phyloP scores from a whole-genome alignment of 495 filamentous ascomycete genomes.

The Clohesyomyces aquaticus region DNA sequence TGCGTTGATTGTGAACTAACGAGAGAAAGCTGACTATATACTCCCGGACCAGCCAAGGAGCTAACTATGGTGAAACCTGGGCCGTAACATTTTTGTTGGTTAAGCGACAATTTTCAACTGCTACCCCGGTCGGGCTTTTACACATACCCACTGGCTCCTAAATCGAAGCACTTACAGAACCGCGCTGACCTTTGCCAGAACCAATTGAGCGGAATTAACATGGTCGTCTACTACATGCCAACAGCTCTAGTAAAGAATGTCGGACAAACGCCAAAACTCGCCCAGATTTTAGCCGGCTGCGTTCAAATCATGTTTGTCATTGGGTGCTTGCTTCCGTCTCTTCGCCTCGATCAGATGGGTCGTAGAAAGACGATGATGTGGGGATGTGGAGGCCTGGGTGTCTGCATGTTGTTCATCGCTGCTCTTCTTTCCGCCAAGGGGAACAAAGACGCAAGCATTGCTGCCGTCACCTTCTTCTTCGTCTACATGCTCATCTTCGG shows the following conservation, averaged over 20 bases:
- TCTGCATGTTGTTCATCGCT: slow-evolving; percentile 57
- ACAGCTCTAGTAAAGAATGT: slow-evolving; percentile 41
- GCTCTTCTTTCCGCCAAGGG: slow-evolving; percentile 28
- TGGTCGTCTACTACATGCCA: slow-evolving; percentile 30
- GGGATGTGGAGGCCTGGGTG: slow-evolving; percentile 53
- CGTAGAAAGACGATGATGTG: slow-evolving; percentile 61
- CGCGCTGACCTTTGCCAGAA: too few species aligned
- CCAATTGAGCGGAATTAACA: slow-evolving; percentile 38
- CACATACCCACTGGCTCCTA: too few species aligned
- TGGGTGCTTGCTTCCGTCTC: slow-evolving; percentile 53
- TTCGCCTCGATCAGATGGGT: slow-evolving; percentile 51
- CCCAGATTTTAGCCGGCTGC: slow-evolving; percentile 41
- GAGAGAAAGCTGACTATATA: too few species aligned
- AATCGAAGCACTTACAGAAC: too few species aligned
- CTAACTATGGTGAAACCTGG: too few species aligned
- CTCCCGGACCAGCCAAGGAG: too few species aligned
- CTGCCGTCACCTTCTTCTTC: slow-evolving; percentile 40
- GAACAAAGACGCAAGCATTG: slow-evolving; percentile 48
- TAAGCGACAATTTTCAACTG: too few species aligned
- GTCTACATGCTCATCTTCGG: slow-evolving; percentile 56
- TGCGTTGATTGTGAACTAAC: too few species aligned
- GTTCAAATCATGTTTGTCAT: slow-evolving; percentile 43
- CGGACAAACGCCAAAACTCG: slow-evolving; percentile 31
- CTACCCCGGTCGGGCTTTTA: too few species aligned
- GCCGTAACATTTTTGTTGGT: too few species aligned